phyloP scores from a whole-genome alignment of 2,329 filamentous ascomycete species.

The Mariannaea sp. region DNA sequence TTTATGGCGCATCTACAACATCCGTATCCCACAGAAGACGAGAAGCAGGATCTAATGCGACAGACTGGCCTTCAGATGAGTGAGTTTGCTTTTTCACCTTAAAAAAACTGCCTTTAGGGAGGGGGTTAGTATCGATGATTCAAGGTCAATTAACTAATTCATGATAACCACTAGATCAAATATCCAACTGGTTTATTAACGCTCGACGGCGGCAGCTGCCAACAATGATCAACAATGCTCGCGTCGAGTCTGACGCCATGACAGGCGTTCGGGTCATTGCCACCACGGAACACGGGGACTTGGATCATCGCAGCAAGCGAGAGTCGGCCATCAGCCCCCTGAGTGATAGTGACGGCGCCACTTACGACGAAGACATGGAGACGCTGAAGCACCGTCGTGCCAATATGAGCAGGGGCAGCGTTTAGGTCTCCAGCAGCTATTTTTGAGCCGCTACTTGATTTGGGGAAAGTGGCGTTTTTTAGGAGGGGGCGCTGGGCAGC shows the following conservation, averaged over 20 bases:
- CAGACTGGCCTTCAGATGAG: slow-evolving; percentile 80
- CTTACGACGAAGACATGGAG: slow-evolving; percentile 52
- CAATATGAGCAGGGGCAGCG: slow-evolving; percentile 53
- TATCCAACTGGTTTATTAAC: slow-evolving; percentile 84
- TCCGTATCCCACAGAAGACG: slow-evolving; percentile 85
- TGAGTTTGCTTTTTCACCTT: slow-evolving; percentile 52
- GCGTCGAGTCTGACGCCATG: slow-evolving; percentile 56
- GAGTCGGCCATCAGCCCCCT: slow-evolving; percentile 44
- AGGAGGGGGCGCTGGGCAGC: slow-evolving; percentile 2
- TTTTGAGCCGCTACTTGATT: slow-evolving; percentile 22
- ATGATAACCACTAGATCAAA: slow-evolving; percentile 58
- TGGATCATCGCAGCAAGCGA: slow-evolving; percentile 45
- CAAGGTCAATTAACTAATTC: slow-evolving; percentile 17
- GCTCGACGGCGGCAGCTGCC: slow-evolving; percentile 70
- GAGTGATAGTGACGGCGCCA: slow-evolving; percentile 54
- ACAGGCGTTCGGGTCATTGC: slow-evolving; percentile 44
- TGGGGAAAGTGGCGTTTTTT: slow-evolving; percentile 30
- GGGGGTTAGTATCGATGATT: neutral
- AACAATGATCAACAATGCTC: slow-evolving; percentile 61
- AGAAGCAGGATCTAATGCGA: slow-evolving; percentile 81
- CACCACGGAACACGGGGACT: slow-evolving; percentile 47
- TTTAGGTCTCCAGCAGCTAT: slow-evolving; percentile 41
- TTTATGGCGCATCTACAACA: slow-evolving; percentile 77
- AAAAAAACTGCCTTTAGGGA: neutral
- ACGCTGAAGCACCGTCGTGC: slow-evolving; percentile 36